phyloP scores from a whole-genome alignment of 1,284 basidiomycete genomes.

The Polyporus tsugae region DNA sequence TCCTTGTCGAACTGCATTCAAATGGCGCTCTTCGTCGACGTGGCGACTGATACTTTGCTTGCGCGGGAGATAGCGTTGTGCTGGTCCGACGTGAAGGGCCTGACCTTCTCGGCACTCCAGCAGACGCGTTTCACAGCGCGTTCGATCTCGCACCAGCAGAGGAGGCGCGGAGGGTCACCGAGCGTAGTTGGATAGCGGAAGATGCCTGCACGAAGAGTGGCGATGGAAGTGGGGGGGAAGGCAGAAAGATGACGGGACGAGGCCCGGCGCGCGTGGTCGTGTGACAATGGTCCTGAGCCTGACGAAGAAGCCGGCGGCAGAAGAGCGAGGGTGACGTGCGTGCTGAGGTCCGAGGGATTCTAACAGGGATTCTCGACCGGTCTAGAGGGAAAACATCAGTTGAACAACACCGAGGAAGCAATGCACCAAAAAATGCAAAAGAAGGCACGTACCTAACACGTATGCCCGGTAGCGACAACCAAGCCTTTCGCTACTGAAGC shows the following conservation, averaged over 20 bases:
- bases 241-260: constrained; percentile 52
- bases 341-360: constrained; percentile 49
- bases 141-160: too few species aligned
- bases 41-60: too few species aligned
- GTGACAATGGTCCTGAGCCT: constrained; percentile 6
- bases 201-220: constrained; percentile 62
- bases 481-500: constrained; percentile 57
- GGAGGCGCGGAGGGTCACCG: constrained; percentile 51
- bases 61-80: too few species aligned
- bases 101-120: too few species aligned
- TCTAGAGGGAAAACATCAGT: constrained; percentile 15
- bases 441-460: constrained; percentile 51
- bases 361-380: constrained; percentile 55
- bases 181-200: constrained; percentile 69
- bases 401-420: accelerated
- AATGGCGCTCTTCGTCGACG: too few species aligned
- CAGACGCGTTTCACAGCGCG: constrained; percentile 35
- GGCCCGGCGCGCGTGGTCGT: constrained; percentile 9
- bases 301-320: constrained; percentile 47
- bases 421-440: background rate
- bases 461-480: constrained; percentile 72
- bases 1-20: too few species aligned
- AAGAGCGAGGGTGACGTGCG: constrained; percentile 64
- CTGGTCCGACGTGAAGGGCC: too few species aligned
- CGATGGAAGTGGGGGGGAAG: constrained; percentile 58